Base-by-base conservation (phyloP, 306 rosid genomes). In the Geum urbanum region DNA sequence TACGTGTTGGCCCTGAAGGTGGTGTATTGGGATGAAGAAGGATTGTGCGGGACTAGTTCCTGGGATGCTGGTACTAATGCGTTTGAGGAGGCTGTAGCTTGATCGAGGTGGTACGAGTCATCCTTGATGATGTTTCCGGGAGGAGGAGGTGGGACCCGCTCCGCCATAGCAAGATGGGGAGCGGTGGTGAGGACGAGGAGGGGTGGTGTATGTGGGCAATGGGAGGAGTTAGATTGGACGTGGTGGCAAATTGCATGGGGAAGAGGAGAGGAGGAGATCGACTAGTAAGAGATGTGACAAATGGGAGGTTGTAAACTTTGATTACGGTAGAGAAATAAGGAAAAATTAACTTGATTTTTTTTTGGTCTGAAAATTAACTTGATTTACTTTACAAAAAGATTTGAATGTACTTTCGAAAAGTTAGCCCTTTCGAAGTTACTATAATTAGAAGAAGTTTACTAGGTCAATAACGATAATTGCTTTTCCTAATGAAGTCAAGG, bases 161-260 rank as follows among this genome's bases (percentile, higher is more conserved):
- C 91, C 96, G 87, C 88, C 96, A 91, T 88, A 76, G 73, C 51
- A 66, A 57, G 78, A 81, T 84, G 91, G 80, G 83, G 84, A 83
- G 88, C 81, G 84, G 74, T 15, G 51, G 45, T 10, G 69, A 22
- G 11, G 75, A 62, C 48, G 52, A 8, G 73, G 5, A 67, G 70
- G 70, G 40, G 73, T 51, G 63, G 71, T 45, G 58, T 18, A 39
- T 60, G 61, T 2, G 72, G 32, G 7, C 45, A 15, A 45, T 53
- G 67, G 67, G 78, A 32, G 67, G 78, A 32, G 37, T 3, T 32
- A 66, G 75, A 58, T 13, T 10, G 53, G 59, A 19, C 20, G 70
- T 53, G n/a, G 40, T 76, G 79, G 84, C 63, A 69, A 70, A 14
- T 52, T 62, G 84, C 78, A 69, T 53, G 69, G 77, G 72, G 72